Percentiles rank a stretch among this genome's conserved stretches.
These are phyloP conservation scores for Botrytis sinoallii DNA, from an alignment of 2,329 filamentous ascomycete species.

Conservation along the genomic window DNA sequence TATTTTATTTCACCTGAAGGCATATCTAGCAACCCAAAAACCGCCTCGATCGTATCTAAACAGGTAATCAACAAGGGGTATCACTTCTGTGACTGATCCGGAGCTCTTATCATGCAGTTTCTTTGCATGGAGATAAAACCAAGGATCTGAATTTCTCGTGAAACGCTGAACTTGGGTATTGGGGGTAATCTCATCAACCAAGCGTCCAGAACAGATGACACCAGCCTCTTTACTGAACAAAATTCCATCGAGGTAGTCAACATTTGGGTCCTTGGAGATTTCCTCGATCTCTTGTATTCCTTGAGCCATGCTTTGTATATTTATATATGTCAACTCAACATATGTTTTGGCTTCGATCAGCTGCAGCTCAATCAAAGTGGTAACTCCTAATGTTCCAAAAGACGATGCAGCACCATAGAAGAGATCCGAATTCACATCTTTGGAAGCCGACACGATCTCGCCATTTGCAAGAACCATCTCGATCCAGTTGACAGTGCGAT, in stretches of 20 bases:
- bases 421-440: conserved; percentile 48
- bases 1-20: conserved; percentile 42
- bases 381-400: conserved; percentile 58
- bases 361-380: conserved; percentile 56
- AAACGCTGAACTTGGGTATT: neutral
- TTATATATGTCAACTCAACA: conserved; percentile 55
- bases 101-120: conserved; percentile 30
- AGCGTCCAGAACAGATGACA: conserved; percentile 51
- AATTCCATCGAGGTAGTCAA: conserved; percentile 61
- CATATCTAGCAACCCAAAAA: conserved; percentile 64
- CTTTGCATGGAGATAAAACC: conserved; percentile 61
- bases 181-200: conserved; percentile 39
- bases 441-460: conserved; percentile 48
- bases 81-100: conserved; percentile 39
- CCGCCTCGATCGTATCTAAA: conserved; percentile 62
- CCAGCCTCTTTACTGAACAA: conserved; percentile 45
- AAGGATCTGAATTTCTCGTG: conserved; percentile 46
- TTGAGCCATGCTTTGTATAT: conserved; percentile 42
- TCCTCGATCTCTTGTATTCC: conserved; percentile 43
- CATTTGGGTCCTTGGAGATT: conserved; percentile 28
- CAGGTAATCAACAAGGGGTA: conserved; percentile 52
- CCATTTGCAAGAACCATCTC: conserved; percentile 62
- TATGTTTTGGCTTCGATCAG: conserved; percentile 51
- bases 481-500: conserved; percentile 57
- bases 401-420: conserved; percentile 58